Base-by-base conservation (phyloP, 768 basidiomycete species). In the Clitopilus hobsonii region DNA sequence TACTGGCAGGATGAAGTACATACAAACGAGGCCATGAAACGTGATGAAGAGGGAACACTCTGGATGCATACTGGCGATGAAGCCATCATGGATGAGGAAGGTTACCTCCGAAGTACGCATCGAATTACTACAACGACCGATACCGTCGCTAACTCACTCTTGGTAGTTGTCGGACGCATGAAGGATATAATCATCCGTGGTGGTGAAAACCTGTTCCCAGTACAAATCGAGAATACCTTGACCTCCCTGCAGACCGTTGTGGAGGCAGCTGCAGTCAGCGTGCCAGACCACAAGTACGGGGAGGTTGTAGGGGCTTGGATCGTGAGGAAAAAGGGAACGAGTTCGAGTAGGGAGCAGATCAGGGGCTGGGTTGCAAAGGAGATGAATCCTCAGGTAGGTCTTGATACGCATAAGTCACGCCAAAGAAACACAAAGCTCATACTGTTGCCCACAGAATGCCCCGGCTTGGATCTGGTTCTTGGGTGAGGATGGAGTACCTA, bases 11-110 rank as follows among this genome's bases (percentile, higher is more conserved):
- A 92, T 60, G 78, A 82, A 38, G 81, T 79, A 38, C 89, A 90
- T 61, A 91, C 90, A 0, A 66, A 65, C 16, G 61, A 67, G 13
- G 85, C 77, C 2, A 87, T 86, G 82, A 76, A 76, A 54, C 68
- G 65, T 3, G 78, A 83, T 57, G 75, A 80, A 51, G 65, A 74
- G 13, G 85, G 82, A 18, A 79, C 70, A 3, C 60, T 86, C 29
- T 93, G 91, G 91, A 91, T 93, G 84, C 79, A 87, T 67, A 91
- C 88, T 0, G 91, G 91, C 0, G 91, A 94, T 63, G 82, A 91
- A 61, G 90, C 81, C 0, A 84, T 88, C 28, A 78, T 94, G 71
- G 91, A 94, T 60, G 81, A 85, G 52, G 86, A 93, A 52, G 91
- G 91, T 1, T 93, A 92, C 68, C 66, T 93, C 18, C 69, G 71